Evolutionary conservation across 176 grass and related monocot genomes (phyloP).

Genomic region (Luzula sylvatica): DNA sequence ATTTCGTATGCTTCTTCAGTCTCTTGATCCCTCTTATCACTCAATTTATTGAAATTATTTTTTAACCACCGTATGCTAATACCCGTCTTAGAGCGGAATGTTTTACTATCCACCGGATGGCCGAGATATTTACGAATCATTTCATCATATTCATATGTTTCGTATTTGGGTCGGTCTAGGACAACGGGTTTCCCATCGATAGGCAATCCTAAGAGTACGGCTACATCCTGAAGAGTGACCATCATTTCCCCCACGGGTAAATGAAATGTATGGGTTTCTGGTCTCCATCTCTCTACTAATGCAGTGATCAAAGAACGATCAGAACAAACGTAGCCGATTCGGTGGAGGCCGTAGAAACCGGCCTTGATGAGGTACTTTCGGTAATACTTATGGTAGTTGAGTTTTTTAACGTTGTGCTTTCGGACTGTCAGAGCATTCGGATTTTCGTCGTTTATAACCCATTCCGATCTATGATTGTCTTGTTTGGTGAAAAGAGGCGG

Average conservation of each 20-base stretch:
- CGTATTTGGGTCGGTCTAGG: too few species aligned
- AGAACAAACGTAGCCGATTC: background rate
- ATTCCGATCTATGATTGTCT: background rate
- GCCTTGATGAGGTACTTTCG: background rate
- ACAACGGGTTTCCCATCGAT: background rate
- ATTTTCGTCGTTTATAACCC: background rate
- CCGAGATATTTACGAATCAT: conserved; percentile 1
- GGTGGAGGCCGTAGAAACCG: background rate
- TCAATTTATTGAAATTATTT: background rate
- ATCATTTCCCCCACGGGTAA: conserved; percentile 7
- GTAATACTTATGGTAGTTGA: background rate
- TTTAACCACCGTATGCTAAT: background rate
- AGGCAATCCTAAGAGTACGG: background rate
- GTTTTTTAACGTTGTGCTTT: background rate
- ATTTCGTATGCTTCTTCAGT: background rate
- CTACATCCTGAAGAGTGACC: conserved; percentile 5
- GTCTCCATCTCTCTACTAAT: conserved; percentile 7
- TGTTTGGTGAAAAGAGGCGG: background rate
- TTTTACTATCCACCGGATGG: background rate
- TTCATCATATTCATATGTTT: too few species aligned
- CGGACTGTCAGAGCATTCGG: background rate
- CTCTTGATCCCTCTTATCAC: too few species aligned
- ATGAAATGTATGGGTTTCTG: conserved; percentile 14
- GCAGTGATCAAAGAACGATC: background rate
- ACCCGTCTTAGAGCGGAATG: background rate